A percentile compares a stretch with the other conserved stretches of the same genome.
phyloP scores from a whole-genome alignment of 495 filamentous ascomycete species.

The Oidiodendron maius region DNA sequence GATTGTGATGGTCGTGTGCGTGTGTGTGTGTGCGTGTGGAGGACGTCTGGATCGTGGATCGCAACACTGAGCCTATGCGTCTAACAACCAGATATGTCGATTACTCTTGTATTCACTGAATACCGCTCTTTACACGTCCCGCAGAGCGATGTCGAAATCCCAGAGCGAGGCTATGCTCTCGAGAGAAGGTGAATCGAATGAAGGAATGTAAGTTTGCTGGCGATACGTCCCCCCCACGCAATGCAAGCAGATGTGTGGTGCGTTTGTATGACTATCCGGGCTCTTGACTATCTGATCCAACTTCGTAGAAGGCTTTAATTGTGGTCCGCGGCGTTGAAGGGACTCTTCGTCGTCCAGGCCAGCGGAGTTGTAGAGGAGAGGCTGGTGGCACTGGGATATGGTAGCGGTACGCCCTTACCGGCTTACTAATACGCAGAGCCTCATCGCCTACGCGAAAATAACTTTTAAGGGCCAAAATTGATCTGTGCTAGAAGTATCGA shows the following conservation, averaged over 20 bases:
- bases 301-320: conserved; percentile 12
- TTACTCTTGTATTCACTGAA: neutral
- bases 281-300: conserved; percentile 5
- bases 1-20: neutral
- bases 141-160: too few relatives aligned
- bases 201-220: too few relatives aligned
- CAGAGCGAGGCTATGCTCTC: too few relatives aligned
- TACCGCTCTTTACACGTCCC: neutral
- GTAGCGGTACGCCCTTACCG: conserved; percentile 4
- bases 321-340: conserved; percentile 2
- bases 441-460: too few relatives aligned
- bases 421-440: conserved; percentile 11
- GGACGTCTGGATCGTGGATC: neutral
- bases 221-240: neutral
- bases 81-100: neutral
- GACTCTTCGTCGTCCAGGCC: conserved; percentile 11
- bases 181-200: too few relatives aligned
- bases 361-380: conserved; percentile 16
- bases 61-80: too few relatives aligned
- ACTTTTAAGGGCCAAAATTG: too few relatives aligned
- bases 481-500: too few relatives aligned
- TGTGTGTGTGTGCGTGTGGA: neutral
- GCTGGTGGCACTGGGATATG: conserved; percentile 15
- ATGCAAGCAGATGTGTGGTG: conserved; percentile 6
- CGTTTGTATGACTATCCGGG: conserved; percentile 4